Evolutionary conservation across 2,329 filamentous ascomycete species (phyloP).

Genomic region (Pseudogymnoascus sp.): DNA sequence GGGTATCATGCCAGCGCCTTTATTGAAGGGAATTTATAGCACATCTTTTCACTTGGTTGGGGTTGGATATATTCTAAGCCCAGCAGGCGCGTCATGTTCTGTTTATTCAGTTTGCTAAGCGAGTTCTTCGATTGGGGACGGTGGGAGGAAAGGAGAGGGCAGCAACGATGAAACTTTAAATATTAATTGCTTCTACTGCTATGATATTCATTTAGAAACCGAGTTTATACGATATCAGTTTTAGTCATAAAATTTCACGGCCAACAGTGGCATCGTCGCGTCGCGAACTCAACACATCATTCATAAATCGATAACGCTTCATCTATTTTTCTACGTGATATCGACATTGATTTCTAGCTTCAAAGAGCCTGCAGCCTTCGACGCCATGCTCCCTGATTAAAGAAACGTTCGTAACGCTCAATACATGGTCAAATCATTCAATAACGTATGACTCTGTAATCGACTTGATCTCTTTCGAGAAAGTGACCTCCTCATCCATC

Average conservation of each 20-base stretch:
- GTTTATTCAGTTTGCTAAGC: constrained; percentile 9
- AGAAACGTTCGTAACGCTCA: constrained; percentile 4
- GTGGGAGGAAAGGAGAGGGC: not conserved
- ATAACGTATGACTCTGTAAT: constrained; percentile 70
- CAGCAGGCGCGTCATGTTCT: constrained; percentile 3
- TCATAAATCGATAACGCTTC: constrained; percentile 9
- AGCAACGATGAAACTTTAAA: not conserved
- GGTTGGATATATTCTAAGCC: not conserved
- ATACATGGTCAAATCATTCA: constrained; percentile 44
- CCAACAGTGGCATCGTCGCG: not conserved
- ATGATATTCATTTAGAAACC: not conserved
- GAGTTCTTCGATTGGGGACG: not conserved
- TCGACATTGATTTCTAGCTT: constrained; percentile 10
- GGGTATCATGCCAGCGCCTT: not conserved
- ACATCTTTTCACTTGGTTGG: not conserved
- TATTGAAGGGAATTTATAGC: not conserved
- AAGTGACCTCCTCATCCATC: constrained; percentile 70
- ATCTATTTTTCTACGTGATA: constrained; percentile 8
- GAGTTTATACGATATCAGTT: not conserved
- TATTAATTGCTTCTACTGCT: not conserved
- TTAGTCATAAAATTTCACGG: not conserved
- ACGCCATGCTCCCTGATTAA: constrained; percentile 10
- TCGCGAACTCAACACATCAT: not conserved
- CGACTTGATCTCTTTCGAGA: constrained; percentile 75
- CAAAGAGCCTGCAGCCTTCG: constrained; percentile 8